Evolutionary conservation across 1,139 yeast species (phyloP), one percentile per base, ranked within the genome.

Genomic region (Lipomyces yarrowii): DNA sequence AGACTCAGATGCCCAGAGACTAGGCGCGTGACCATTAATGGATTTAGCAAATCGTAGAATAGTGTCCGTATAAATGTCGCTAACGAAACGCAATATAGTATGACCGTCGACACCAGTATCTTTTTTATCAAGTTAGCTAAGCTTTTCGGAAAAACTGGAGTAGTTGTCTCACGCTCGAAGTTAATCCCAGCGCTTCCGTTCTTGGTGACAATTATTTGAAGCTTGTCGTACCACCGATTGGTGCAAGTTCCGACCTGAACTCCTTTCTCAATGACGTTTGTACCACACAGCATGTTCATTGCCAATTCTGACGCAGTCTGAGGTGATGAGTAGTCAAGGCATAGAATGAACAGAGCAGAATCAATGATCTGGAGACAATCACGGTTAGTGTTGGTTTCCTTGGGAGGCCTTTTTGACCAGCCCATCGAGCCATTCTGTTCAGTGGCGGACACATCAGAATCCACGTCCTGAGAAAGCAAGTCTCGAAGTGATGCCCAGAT

Each of bases 101-200:
- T 92, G 97, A 64, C 98, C 97, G 79, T 92, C 98, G 48, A 92
- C 96, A 73, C 97, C 97, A 0, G 97, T 92, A 75, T 92, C 62
- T 62, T 26, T n/a, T 1, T 18, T n/a, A 26, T 5, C n/a, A 62
- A 8, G 26, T 21, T 23, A 26, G 18, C 10, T 42, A 2, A 4
- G 48, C 8, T 8, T 42, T 11, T 11, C 42, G 4, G 42, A 15
- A 8, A 42, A 15, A 18, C 2, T 37, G 15, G 42, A 37, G 13
- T 23, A 57, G 46, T 18, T 18, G 53, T n/a, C 64, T 26, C 32
- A 64, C 60, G 97, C 76, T 92, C 98, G 76, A 92, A 92, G 77
- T 92, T 92, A 73, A 92, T 88, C 54, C 98, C 98, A 1, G 96
- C 97, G 77, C 90, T 90, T 52, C 96, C 97, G 77, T 91, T 91